These are phyloP conservation scores for Lyophyllum decastes DNA, from an alignment of 768 basidiomycete species.

Conservation along the genomic window DNA sequence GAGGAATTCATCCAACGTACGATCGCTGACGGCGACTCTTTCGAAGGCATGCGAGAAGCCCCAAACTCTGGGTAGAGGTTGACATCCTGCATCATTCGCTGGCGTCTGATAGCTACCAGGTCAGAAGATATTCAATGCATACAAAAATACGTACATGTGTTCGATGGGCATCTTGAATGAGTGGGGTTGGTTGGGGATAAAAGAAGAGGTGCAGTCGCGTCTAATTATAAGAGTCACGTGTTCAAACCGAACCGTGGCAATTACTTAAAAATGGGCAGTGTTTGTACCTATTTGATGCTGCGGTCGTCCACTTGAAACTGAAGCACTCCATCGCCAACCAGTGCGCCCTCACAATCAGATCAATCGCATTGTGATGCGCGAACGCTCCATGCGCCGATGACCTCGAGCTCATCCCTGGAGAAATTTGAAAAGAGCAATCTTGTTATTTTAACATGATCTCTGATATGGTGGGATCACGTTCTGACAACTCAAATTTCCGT, in stretches of 20 bases:
- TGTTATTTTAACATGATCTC: too few relatives aligned
- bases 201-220: conserved; percentile 23
- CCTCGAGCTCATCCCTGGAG: too few relatives aligned
- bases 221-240: conserved; percentile 27
- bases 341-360: conserved; percentile 95
- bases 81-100: conserved; percentile 29
- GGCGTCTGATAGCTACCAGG: too few relatives aligned
- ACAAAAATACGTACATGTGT: too few relatives aligned
- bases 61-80: conserved; percentile 35
- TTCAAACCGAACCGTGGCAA: conserved; percentile 9
- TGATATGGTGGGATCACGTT: too few relatives aligned
- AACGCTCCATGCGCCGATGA: too few relatives aligned
- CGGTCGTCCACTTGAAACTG: too few relatives aligned
- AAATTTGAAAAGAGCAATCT: too few relatives aligned
- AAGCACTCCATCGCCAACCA: conserved; percentile 95
- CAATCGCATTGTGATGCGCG: conserved; percentile 88
- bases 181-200: background rate
- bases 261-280: too few relatives aligned
- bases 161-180: conserved; percentile 32
- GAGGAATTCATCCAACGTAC: conserved; percentile 22
- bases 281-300: too few relatives aligned
- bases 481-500: too few relatives aligned
- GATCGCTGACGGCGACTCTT: conserved; percentile 24
- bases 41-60: conserved; percentile 17
- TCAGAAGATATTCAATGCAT: too few relatives aligned